Evolutionary conservation across 1,139 yeast genomes (phyloP).

Genomic region (Suhomyces panamericanus): DNA sequence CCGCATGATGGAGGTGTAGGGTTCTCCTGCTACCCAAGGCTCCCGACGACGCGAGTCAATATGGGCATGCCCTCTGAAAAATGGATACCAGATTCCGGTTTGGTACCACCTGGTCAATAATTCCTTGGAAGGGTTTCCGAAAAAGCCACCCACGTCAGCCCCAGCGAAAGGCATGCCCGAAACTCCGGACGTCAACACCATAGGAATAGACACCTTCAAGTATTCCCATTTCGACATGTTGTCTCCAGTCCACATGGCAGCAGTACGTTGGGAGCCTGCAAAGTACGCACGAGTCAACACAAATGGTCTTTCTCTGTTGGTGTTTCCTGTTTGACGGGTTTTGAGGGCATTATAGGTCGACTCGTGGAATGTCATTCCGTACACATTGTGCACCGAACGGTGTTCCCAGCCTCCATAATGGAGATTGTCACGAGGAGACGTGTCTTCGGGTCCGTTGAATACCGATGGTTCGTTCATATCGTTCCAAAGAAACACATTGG

Average conservation of each 20-base stretch:
- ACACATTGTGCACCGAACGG: constrained; percentile 83
- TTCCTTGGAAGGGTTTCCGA: constrained; percentile 83
- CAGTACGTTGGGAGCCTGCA: constrained; percentile 88
- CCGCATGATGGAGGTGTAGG: constrained; percentile 64
- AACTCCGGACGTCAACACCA: constrained; percentile 77
- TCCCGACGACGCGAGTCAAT: constrained; percentile 90
- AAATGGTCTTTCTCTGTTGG: constrained; percentile 70
- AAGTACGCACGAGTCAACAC: constrained; percentile 83
- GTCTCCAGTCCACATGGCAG: constrained; percentile 99
- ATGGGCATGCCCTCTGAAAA: constrained; percentile 95
- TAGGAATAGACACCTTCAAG: constrained; percentile 76
- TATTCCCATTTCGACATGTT: constrained; percentile 93
- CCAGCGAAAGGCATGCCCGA: constrained; percentile 94
- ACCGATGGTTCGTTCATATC: constrained; percentile 98
- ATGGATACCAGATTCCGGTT: constrained; percentile 93
- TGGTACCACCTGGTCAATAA: constrained; percentile 92
- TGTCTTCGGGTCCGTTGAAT: constrained; percentile 91
- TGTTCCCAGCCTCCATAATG: constrained; percentile 87
- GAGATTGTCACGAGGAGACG: constrained; percentile 77
- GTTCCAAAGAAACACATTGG: constrained; percentile 86
- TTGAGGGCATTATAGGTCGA: constrained; percentile 70
- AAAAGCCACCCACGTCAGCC: constrained; percentile 96
- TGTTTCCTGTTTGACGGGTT: constrained; percentile 43
- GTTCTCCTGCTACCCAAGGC: constrained; percentile 84
- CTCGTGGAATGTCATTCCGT: constrained; percentile 78